Evolutionary conservation across 164 flowering plant genomes (phyloP).

Genomic region (Annona squamosa): DNA sequence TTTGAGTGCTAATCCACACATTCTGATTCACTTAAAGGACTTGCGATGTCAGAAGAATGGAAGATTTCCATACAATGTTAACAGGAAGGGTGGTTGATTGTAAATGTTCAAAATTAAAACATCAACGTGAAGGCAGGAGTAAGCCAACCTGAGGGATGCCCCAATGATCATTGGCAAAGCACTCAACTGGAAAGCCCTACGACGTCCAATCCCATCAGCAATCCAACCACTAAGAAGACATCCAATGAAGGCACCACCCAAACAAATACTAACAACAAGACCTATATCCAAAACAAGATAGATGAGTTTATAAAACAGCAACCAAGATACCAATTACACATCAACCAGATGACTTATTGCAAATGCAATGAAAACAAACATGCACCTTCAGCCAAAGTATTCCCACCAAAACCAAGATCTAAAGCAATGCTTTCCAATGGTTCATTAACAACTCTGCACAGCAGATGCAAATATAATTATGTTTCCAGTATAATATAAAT

Average conservation of each 20-base stretch:
- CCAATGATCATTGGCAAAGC: slow-evolving; percentile 94
- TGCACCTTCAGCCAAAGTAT: slow-evolving; percentile 82
- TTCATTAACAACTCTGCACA: slow-evolving; percentile 82
- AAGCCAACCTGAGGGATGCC: slow-evolving; percentile 60
- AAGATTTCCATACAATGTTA: background rate
- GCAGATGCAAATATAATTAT: background rate
- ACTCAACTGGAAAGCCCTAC: slow-evolving; percentile 88
- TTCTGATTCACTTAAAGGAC: background rate
- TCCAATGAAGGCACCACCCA: slow-evolving; percentile 89
- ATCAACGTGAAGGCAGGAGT: background rate
- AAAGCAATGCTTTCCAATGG: slow-evolving; percentile 79
- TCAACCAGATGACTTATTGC: background rate
- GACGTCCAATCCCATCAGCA: slow-evolving; percentile 87
- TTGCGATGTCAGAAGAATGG: background rate
- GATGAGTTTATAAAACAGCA: background rate
- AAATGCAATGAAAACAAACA: background rate
- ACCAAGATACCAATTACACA: background rate
- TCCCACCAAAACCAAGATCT: slow-evolving; percentile 84
- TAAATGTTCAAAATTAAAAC: background rate
- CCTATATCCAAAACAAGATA: slow-evolving; percentile 38
- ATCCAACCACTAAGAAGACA: slow-evolving; percentile 81
- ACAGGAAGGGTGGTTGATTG: background rate
- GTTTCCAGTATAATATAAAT: background rate
- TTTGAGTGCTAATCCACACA: background rate
- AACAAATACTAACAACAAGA: slow-evolving; percentile 88